Base-by-base conservation (phyloP, 208 protist genomes). In the Herpetomonas muscarum region DNA sequence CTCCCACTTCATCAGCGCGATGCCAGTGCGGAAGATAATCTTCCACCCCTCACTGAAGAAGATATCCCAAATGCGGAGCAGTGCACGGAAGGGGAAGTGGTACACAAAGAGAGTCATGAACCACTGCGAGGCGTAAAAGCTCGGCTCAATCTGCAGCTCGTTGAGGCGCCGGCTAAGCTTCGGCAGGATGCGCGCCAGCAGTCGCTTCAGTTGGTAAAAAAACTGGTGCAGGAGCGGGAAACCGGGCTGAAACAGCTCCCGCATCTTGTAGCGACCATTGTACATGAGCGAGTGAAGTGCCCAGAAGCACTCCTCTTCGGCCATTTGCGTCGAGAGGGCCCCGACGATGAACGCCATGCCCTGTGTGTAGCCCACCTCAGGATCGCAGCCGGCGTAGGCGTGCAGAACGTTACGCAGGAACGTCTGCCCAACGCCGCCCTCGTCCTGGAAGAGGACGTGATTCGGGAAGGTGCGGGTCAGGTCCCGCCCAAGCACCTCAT, bases 11-110 rank as follows among this genome's bases (percentile, higher is more conserved):
- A 97, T 69, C 52, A 97, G 65, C 9, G 86, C 82, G 36, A 97
- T 82, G 12, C 72, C 87, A 36, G 86, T 83, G 39, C 92, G 76
- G 63, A 95, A 97, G 50, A 97, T 79, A n/a, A 95, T 88, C 56
- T 97, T 97, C 92, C 92, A 97, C 6, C 89, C 89, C 54, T 97
- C 92, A 30, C 75, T 81, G 52, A 97, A 83, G 71, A 96, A 97
- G 28, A 97, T 75, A 64, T 97, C 92, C 90, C 92, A 97, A n/a
- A 97, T 75, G 15, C 89, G 84, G 30, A 97, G 69, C 46, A 97
- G 34, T 3, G 82, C 76, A 17, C 85, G 80, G 44, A 96, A 96
- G 1, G 81, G 76, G 58, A 97, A 94, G 60, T 93, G 78, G 48
- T 84, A 87, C 9, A 90, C 90, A 67, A 97, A 97, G 15, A 97